phyloP scores from a whole-genome alignment of 75 land plant genomes.

The Ceratopteris richardii region DNA sequence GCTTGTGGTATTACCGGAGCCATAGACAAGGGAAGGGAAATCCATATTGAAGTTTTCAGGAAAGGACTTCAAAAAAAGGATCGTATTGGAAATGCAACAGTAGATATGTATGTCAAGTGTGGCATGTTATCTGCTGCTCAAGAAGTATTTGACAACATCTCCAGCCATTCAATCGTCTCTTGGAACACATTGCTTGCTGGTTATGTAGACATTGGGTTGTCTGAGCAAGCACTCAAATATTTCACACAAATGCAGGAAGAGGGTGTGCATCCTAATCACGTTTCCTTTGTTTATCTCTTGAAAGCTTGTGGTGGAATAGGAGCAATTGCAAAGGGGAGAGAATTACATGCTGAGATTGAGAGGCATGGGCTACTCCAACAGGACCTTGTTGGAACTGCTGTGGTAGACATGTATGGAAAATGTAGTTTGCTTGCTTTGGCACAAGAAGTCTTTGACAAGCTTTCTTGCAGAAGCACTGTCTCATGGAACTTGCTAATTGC shows the following conservation, averaged over 20 bases:
- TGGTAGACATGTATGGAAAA: constrained; percentile 55
- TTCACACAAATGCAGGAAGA: constrained; percentile 33
- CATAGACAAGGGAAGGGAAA: constrained; percentile 42
- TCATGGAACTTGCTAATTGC: constrained; percentile 62
- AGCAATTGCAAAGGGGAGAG: constrained; percentile 33
- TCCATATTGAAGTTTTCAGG: constrained; percentile 37
- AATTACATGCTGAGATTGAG: constrained; percentile 39
- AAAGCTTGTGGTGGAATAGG: constrained; percentile 49
- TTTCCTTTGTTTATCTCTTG: constrained; percentile 1
- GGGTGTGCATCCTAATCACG: neutral
- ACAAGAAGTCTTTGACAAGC: constrained; percentile 20
- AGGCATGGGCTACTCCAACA: constrained; percentile 25
- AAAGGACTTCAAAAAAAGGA: constrained; percentile 39
- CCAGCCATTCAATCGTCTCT: constrained; percentile 34
- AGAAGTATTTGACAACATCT: constrained; percentile 44
- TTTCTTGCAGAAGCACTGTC: constrained; percentile 27
- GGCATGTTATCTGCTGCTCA: constrained; percentile 27
- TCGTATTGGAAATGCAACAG: constrained; percentile 40
- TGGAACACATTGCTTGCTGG: constrained; percentile 58
- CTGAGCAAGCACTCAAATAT: constrained; percentile 22
- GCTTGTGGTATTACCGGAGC: constrained; percentile 51
- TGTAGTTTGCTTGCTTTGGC: constrained; percentile 48
- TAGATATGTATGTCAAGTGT: constrained; percentile 68
- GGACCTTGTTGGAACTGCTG: constrained; percentile 30
- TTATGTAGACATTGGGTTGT: constrained; percentile 38